Percentiles rank a stretch among this genome's conserved stretches.
Evolutionary conservation across 176 grass and related monocot species (phyloP).

Genomic region (Pontederia paniculata): DNA sequence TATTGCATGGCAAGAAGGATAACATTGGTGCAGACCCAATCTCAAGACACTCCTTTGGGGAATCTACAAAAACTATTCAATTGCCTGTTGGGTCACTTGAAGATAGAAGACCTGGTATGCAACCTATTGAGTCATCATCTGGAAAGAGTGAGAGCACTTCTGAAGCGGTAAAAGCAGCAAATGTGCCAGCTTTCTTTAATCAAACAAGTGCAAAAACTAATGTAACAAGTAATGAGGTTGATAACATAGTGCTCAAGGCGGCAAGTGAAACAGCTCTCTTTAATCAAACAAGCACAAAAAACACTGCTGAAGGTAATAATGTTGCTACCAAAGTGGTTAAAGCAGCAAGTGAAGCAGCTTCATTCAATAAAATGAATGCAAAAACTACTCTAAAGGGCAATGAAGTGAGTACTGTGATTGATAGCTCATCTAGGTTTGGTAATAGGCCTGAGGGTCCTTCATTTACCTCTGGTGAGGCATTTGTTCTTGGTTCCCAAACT

Average conservation of each 20-base stretch:
- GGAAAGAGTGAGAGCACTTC: not conserved
- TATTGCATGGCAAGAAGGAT: not conserved
- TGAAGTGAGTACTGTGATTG: not conserved
- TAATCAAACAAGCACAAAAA: no score
- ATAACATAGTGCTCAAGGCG: no score
- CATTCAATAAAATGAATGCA: constrained; percentile 27
- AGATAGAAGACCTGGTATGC: constrained; percentile 27
- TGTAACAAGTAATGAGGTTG: no score
- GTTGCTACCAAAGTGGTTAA: constrained; percentile 30
- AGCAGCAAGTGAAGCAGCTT: constrained; percentile 26
- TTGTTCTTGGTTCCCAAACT: constrained; percentile 25
- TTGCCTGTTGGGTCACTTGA: not conserved
- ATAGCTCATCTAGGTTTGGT: constrained; percentile 15
- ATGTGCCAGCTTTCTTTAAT: no score
- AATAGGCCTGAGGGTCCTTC: constrained; percentile 33
- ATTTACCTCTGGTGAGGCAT: constrained; percentile 36
- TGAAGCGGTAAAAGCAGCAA: no score
- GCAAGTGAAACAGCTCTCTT: no score
- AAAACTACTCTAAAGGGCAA: not conserved
- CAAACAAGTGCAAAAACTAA: no score
- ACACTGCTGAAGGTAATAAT: constrained; percentile 23
- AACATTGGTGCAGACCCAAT: not conserved
- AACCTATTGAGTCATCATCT: constrained; percentile 14
- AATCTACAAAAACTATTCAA: not conserved
- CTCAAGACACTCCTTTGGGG: not conserved